Percentiles rank a stretch among this genome's conserved stretches.
Evolutionary conservation across 768 basidiomycete species (phyloP).

Genomic region (Hemileccinum rubropunctum): DNA sequence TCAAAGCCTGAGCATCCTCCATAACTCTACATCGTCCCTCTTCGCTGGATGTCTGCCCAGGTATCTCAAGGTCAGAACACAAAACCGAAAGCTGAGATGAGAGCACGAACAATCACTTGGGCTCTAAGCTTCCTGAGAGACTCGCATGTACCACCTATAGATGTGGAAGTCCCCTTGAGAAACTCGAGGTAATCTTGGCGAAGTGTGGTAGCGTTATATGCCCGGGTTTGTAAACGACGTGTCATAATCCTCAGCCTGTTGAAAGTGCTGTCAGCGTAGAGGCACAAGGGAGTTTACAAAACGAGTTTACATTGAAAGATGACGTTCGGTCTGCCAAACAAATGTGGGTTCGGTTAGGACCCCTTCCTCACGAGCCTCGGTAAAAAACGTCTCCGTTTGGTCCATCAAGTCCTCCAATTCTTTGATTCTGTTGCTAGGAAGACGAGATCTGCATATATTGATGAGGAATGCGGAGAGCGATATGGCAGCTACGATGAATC

Average conservation of each 20-base stretch:
- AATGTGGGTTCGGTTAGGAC: not conserved
- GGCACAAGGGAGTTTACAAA: not conserved
- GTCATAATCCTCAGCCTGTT: not conserved
- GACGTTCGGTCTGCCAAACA: not conserved
- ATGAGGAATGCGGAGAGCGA: not conserved
- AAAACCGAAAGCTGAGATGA: not conserved
- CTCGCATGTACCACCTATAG: not conserved
- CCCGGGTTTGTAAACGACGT: not conserved
- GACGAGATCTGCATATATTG: not conserved
- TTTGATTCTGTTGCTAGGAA: not conserved
- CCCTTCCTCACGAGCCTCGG: conserved; percentile 5
- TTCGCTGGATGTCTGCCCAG: not conserved
- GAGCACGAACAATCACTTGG: not conserved
- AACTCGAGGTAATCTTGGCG: not conserved
- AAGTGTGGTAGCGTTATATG: not conserved
- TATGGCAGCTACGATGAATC: not conserved
- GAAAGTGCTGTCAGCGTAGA: too few relatives aligned
- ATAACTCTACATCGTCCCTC: not conserved
- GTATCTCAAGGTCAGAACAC: not conserved
- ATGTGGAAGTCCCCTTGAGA: not conserved
- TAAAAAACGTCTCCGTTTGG: not conserved
- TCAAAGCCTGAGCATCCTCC: not conserved
- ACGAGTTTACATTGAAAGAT: not conserved
- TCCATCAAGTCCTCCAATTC: not conserved
- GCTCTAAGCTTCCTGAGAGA: not conserved